Base-by-base conservation (phyloP, 805 yeast genomes). In the Candida ovalis region DNA sequence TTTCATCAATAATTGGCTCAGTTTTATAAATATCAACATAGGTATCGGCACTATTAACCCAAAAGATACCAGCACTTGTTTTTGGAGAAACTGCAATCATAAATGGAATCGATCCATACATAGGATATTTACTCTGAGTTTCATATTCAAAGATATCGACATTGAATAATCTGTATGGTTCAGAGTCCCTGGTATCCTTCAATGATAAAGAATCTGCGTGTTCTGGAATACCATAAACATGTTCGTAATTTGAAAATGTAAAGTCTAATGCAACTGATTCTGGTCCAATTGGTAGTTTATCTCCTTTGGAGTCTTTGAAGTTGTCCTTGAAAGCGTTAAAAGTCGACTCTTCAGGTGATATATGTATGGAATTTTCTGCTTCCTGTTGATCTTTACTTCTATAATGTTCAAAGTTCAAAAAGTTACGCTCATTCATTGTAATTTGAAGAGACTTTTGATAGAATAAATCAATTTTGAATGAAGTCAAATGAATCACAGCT, bases 71-170 rank as follows among this genome's bases (percentile, higher is more conserved):
- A 10, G 81, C 80, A 1, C 91, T 72, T 2, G 73, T 58, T 0
- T 69, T 76, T 0, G 78, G 73, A 44, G 78, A 80, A 17, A 78
- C 79, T 0, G 89, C 94, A 44, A 88, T 69, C 77, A 94, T 74
- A 40, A 91, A 81, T 2, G 99, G 99, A 57, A 94, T 88, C 0
- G 96, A 73, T 1, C 99, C 99, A 61, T 94, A 94, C 96, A 91
- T 90, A 41, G 98, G 89, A 74, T 85, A 74, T 47, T 82, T 81
- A 35, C 96, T 84, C 52, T 87, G 80, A 1, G 84, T 74, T 56
- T 88, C 95, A 63, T 94, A 94, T 67, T 94, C 97, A 67, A 94
- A 94, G 32, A 92, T 92, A 64, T 94, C 99, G 25, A 91, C 97
- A 58, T 94, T 92, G 73, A 70, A 94, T 39, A 94, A 71, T 40